Evolutionary conservation across 2,329 filamentous ascomycete species (phyloP), one percentile per base, ranked within the genome.

Genomic region (Ophiostoma triangulosporum): DNA sequence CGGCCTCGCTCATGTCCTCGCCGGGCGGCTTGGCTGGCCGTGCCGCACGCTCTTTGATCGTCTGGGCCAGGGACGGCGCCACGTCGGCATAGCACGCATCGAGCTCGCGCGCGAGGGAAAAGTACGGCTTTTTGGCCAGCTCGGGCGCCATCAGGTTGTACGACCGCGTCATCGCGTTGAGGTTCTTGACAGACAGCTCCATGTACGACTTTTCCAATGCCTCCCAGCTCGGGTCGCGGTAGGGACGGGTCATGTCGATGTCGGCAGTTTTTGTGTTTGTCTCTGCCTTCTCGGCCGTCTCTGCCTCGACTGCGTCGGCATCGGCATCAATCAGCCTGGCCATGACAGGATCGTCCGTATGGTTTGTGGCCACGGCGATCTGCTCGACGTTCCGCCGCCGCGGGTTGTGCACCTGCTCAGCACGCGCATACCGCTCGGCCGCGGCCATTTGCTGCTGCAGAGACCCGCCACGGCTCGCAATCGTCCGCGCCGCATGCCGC

Each of bases 111-210:
- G 89, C 80, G 7, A 97, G 78, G 2, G 76, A 83, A 63, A 88
- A 89, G 66, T 97, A 97, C 0, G 91, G 88, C 66, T 95, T 95
- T 69, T 93, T 94, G 2, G 91, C 90, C 1, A 95, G 75, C 53
- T 88, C 84, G 0, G 93, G 93, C 0, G 93, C 91, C 81, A 95
- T 91, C 3, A 97, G 78, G 62, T 97, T 97, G 72, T 98, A 98
- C 14, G 86, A 86, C 26, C 93, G 80, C 7, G 88, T 84, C 49
- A 94, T 74, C 29, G 70, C 68, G 67, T 97, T 97, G 54, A 97
- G 78, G 54, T 87, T 81, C 48, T 78, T 76, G 59, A 98, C 77
- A 5, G 87, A 80, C 5, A 93, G 75, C 36, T 77, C 78, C 64
- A 90, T 81, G 68, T 95, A 97, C 6, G 82, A 73, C 3, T 71